A percentile compares a stretch with the other conserved stretches of the same genome.
phyloP scores from a whole-genome alignment of 148 eudicot species.

The Camellia sinensis region DNA sequence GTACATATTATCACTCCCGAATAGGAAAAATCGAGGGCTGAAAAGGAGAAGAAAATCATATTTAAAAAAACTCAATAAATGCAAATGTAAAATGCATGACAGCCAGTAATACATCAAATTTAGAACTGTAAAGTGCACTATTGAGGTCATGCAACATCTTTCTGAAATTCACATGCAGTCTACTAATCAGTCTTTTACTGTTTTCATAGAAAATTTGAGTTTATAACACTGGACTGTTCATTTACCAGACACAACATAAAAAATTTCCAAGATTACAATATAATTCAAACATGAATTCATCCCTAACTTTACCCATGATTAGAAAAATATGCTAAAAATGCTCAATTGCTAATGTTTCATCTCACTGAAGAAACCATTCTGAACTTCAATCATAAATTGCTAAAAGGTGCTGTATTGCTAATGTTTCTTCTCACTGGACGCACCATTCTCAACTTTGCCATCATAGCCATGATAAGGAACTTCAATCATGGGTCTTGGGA shows the following conservation, averaged over 20 bases:
- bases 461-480: conserved; percentile 86
- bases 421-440: conserved; percentile 58
- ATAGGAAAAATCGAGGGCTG: not conserved
- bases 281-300: conserved; percentile 2
- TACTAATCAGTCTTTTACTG: not conserved
- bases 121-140: too few relatives aligned
- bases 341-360: too few relatives aligned
- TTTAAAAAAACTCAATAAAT: not conserved
- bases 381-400: not conserved
- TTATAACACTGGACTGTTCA: conserved; percentile 20
- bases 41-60: not conserved
- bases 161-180: not conserved
- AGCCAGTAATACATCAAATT: not conserved
- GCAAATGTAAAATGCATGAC: not conserved
- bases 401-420: conserved; percentile 25
- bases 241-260: not conserved
- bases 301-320: conserved; percentile 1
- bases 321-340: not conserved
- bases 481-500: conserved; percentile 92
- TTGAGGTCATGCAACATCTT: not conserved
- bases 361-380: too few relatives aligned
- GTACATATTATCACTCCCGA: not conserved
- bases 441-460: conserved; percentile 69
- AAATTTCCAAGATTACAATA: conserved; percentile 16
- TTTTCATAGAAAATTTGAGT: conserved; percentile 3